phyloP scores from a whole-genome alignment of 768 basidiomycete genomes.

The Pisolithus orientalis region DNA sequence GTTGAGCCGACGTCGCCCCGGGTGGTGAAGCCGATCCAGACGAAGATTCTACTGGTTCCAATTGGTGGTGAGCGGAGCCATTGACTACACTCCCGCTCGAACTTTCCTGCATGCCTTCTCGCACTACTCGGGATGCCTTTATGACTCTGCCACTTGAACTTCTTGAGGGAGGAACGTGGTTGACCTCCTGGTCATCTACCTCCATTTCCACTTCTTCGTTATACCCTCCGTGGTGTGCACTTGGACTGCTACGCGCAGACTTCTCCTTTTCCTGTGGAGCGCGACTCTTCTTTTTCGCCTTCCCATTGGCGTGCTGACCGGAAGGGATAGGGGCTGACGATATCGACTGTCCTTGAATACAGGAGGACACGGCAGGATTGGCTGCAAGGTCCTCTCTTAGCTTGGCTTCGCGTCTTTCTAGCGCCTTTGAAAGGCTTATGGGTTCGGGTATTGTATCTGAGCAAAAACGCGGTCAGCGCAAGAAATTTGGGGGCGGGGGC shows the following conservation, averaged over 20 bases:
- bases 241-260: slow-evolving; percentile 22
- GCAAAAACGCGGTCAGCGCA: slow-evolving; percentile 3
- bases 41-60: slow-evolving; percentile 19
- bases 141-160: slow-evolving; percentile 24
- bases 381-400: slow-evolving; percentile 54
- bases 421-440: slow-evolving; percentile 52
- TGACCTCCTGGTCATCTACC: slow-evolving; percentile 14
- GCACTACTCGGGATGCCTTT: slow-evolving; percentile 24
- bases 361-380: slow-evolving; percentile 45
- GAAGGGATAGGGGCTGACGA: slow-evolving; percentile 18
- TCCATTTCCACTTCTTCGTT: slow-evolving; percentile 12
- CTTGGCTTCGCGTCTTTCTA: slow-evolving; percentile 45
- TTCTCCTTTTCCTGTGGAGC: slow-evolving; percentile 31
- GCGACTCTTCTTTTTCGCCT: slow-evolving; percentile 34
- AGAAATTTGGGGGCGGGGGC: background rate
- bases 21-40: slow-evolving; percentile 19
- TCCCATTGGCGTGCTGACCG: slow-evolving; percentile 23
- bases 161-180: slow-evolving; percentile 20
- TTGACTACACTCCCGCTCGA: slow-evolving; percentile 15
- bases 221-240: slow-evolving; percentile 18
- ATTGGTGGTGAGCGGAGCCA: slow-evolving; percentile 13
- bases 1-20: slow-evolving; percentile 9
- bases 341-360: slow-evolving; percentile 19
- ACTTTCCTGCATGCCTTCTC: slow-evolving; percentile 21
- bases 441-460: slow-evolving; percentile 66